phyloP scores from a whole-genome alignment of 2,329 filamentous ascomycete species.

The Phyllosticta citriasiana region DNA sequence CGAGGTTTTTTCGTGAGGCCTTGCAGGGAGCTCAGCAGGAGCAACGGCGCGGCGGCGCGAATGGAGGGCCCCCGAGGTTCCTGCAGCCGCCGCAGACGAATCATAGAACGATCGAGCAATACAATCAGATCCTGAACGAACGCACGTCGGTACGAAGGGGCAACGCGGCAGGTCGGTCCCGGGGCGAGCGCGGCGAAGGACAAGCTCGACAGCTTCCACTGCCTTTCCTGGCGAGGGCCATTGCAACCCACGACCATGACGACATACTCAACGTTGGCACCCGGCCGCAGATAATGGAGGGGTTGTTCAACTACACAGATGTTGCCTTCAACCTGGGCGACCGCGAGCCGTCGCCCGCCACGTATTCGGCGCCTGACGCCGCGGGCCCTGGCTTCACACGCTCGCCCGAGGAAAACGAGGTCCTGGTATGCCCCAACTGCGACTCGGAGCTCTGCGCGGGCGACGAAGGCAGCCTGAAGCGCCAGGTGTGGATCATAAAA shows the following conservation, averaged over 20 bases:
- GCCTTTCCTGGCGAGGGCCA: no score
- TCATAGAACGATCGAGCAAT: neutral
- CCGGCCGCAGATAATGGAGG: neutral
- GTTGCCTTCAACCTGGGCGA: conserved; percentile 35
- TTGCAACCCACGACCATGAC: neutral
- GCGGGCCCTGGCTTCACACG: conserved; percentile 72
- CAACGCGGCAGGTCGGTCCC: neutral
- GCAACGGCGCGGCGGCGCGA: conserved; percentile 2
- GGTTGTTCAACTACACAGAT: conserved; percentile 28
- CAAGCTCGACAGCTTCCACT: neutral
- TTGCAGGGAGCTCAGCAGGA: neutral
- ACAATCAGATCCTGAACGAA: conserved; percentile 1
- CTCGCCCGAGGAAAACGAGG: conserved; percentile 58
- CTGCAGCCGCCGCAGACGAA: conserved; percentile 1
- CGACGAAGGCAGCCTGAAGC: conserved; percentile 50
- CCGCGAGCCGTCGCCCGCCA: conserved; percentile 24
- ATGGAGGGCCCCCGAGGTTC: conserved; percentile 1
- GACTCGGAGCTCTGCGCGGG: conserved; percentile 73
- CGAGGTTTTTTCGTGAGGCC: no score
- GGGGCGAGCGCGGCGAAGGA: neutral
- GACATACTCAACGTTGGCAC: neutral
- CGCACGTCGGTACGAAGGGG: conserved; percentile 3
- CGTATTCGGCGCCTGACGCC: conserved; percentile 55
- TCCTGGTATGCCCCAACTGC: conserved; percentile 78
- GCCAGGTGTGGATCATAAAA: conserved; percentile 88